Evolutionary conservation across 805 yeast species (phyloP).

Genomic region (Cyberlindnera amylophila): DNA sequence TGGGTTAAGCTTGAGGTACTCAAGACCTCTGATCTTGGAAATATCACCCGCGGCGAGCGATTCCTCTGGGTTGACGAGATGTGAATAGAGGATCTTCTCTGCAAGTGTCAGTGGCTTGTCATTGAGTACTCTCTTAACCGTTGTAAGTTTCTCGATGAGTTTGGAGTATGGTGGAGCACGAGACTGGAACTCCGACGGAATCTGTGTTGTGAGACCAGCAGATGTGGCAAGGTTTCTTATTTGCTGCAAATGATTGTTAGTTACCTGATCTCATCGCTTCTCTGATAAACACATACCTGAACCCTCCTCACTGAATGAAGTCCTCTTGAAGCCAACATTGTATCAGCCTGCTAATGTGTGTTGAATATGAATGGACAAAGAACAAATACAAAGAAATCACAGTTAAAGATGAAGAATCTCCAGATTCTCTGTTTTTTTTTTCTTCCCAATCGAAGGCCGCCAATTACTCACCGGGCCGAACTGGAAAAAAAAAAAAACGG

Average conservation of each 20-base stretch:
- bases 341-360: neutral
- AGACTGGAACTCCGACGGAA: constrained; percentile 57
- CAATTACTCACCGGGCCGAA: constrained; percentile 16
- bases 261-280: constrained; percentile 2
- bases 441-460: constrained; percentile 13
- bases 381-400: neutral
- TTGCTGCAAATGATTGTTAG: constrained; percentile 4
- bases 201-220: constrained; percentile 22
- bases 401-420: neutral
- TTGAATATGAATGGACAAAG: neutral
- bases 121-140: constrained; percentile 61
- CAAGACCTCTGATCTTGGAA: constrained; percentile 70
- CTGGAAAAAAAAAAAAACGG: constrained; percentile 2
- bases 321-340: constrained; percentile 14
- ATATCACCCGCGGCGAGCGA: constrained; percentile 53
- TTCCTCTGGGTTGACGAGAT: constrained; percentile 84
- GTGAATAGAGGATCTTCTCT: constrained; percentile 92
- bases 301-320: constrained; percentile 11
- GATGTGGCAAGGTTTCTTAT: constrained; percentile 23
- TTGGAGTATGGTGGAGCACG: constrained; percentile 88
- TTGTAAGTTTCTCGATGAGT: constrained; percentile 56
- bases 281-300: constrained; percentile 12
- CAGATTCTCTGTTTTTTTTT: constrained; percentile 5
- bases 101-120: constrained; percentile 85
- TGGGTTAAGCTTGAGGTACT: constrained; percentile 89